These are phyloP conservation scores for Penicillium frequentans DNA, from an alignment of 2,329 filamentous ascomycete species.

Conservation along the genomic window DNA sequence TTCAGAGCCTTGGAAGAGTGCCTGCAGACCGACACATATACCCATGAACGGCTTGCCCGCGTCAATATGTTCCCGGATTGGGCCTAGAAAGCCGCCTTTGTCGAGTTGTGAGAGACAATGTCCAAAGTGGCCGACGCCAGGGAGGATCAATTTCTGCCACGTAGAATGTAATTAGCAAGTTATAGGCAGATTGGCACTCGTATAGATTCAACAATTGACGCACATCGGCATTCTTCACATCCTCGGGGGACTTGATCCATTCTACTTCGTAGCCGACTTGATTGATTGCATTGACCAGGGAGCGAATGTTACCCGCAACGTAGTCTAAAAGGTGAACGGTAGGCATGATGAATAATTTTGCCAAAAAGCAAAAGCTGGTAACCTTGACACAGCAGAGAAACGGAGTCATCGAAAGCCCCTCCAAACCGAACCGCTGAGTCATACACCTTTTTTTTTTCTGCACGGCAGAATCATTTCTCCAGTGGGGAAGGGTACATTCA, in stretches of 20 bases:
- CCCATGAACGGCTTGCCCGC: slow-evolving; percentile 97
- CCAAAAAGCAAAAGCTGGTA: background rate
- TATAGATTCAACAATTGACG: slow-evolving; percentile 21
- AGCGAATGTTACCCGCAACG: slow-evolving; percentile 93
- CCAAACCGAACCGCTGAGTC: slow-evolving; percentile 23
- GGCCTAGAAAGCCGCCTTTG: slow-evolving; percentile 77
- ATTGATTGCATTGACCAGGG: slow-evolving; percentile 95
- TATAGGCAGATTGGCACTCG: background rate
- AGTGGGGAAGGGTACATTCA: background rate
- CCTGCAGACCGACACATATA: slow-evolving; percentile 93
- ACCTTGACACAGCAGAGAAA: slow-evolving; percentile 2
- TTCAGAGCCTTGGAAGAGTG: slow-evolving; percentile 80
- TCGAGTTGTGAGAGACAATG: slow-evolving; percentile 87
- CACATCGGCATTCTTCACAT: slow-evolving; percentile 84
- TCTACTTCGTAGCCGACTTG: slow-evolving; percentile 90
- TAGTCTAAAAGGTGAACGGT: slow-evolving; percentile 67
- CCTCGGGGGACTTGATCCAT: slow-evolving; percentile 83
- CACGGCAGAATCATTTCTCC: slow-evolving; percentile 12
- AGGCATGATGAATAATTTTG: slow-evolving; percentile 36
- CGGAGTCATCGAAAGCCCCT: slow-evolving; percentile 8
- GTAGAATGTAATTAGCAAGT: slow-evolving; percentile 1
- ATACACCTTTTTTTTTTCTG: slow-evolving; percentile 20
- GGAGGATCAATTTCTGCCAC: slow-evolving; percentile 82
- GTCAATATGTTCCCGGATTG: slow-evolving; percentile 78
- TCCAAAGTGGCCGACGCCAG: slow-evolving; percentile 95